Percentiles rank a stretch among this genome's conserved stretches.
Evolutionary conservation across 108 stramenopile species (phyloP).

Genomic region (Chaetoceros tenuissimus): DNA sequence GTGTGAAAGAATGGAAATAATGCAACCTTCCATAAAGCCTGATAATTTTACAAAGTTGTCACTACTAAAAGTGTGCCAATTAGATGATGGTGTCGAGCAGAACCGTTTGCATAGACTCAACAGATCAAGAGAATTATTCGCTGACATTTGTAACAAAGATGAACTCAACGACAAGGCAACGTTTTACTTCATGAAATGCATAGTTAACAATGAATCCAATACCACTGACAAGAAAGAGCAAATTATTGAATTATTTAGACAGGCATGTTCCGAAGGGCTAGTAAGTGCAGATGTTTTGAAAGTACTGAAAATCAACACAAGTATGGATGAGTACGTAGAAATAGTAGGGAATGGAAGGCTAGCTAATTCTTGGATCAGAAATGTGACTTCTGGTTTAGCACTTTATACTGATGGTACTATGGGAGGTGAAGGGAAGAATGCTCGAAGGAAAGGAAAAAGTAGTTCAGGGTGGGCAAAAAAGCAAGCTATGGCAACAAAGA

Average conservation of each 20-base stretch:
- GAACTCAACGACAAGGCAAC: constrained; percentile 21
- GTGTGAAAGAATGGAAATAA: constrained; percentile 8
- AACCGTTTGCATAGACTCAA: constrained; percentile 14
- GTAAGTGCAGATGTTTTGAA: constrained; percentile 23
- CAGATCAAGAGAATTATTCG: constrained; percentile 3
- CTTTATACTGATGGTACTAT: constrained; percentile 36
- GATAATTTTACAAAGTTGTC: constrained; percentile 2
- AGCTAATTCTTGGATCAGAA: constrained; percentile 34
- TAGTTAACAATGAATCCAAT: constrained; percentile 5
- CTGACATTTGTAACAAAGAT: neutral
- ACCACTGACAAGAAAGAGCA: constrained; percentile 18
- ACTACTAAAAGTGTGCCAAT: constrained; percentile 30
- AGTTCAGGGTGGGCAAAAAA: constrained; percentile 37
- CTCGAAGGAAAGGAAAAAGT: constrained; percentile 30
- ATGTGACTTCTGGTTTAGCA: constrained; percentile 21
- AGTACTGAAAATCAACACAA: constrained; percentile 16
- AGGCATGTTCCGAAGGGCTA: constrained; percentile 31
- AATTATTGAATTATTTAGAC: constrained; percentile 27
- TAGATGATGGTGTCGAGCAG: constrained; percentile 19
- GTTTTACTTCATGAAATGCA: constrained; percentile 36
- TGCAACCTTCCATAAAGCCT: constrained; percentile 21
- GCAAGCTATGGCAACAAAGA: constrained; percentile 11
- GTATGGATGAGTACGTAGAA: constrained; percentile 30
- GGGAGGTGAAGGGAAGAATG: constrained; percentile 30
- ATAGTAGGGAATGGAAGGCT: constrained; percentile 33